phyloP scores from a whole-genome alignment of 345 rosid species.

The Eucalyptus fibrosa region DNA sequence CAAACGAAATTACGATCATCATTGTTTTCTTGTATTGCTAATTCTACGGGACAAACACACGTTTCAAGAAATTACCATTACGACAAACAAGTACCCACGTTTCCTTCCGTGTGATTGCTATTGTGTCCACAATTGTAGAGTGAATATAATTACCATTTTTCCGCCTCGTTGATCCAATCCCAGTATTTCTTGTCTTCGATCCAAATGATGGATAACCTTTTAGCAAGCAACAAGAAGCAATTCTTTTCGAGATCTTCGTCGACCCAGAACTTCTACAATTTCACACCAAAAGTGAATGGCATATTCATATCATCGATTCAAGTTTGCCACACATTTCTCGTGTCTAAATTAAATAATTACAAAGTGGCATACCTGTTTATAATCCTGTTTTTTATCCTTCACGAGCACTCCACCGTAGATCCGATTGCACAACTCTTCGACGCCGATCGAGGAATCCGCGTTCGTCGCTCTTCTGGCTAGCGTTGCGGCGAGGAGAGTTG shows the following conservation, averaged over 20 bases:
- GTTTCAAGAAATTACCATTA: not conserved
- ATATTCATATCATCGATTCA: not conserved
- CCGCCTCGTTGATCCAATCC: not conserved
- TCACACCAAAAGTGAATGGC: not conserved
- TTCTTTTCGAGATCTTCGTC: not conserved
- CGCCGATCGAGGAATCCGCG: not conserved
- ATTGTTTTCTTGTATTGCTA: not conserved
- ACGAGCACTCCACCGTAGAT: not conserved
- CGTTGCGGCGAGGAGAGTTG: not conserved
- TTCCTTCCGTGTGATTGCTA: not conserved
- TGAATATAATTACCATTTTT: not conserved
- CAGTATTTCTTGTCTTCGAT: fast-evolving
- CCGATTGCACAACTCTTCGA: not conserved
- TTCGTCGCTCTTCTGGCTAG: not conserved
- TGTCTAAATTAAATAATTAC: not conserved
- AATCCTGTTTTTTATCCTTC: not conserved
- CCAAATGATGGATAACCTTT: not conserved
- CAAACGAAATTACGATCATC: not conserved
- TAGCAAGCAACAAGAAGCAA: not conserved
- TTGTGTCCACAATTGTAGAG: not conserved
- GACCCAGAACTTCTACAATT: not conserved
- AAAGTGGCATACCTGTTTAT: not conserved
- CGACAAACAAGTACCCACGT: fast-evolving
- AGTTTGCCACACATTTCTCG: not conserved
- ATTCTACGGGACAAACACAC: not conserved